Evolutionary conservation across 2,329 filamentous ascomycete genomes (phyloP).

Genomic region (Fusarium tricinctum): DNA sequence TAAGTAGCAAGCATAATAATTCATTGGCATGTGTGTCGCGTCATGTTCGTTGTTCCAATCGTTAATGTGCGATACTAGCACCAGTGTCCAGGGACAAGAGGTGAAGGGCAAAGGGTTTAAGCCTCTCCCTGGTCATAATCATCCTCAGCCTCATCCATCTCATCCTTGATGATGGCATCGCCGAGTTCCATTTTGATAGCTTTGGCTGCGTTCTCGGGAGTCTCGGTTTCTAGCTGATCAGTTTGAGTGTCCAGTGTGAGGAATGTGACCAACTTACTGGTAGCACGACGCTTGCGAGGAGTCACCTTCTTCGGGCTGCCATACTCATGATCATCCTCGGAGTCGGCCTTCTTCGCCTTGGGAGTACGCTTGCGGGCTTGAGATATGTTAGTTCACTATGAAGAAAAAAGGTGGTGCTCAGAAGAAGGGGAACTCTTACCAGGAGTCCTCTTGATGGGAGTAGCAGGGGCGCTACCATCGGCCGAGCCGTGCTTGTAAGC

Average conservation of each 20-base stretch:
- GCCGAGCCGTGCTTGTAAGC: slow-evolving; percentile 52
- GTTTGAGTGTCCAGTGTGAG: background rate
- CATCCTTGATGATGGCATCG: slow-evolving; percentile 36
- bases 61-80: slow-evolving; percentile 1
- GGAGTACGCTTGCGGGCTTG: slow-evolving; percentile 44
- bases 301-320: slow-evolving; percentile 29
- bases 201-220: slow-evolving; percentile 36
- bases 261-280: slow-evolving; percentile 22
- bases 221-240: slow-evolving; percentile 26
- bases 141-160: slow-evolving; percentile 1
- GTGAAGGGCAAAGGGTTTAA: background rate
- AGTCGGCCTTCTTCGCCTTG: slow-evolving; percentile 33
- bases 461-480: slow-evolving; percentile 8
- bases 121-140: background rate
- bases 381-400: slow-evolving; percentile 6
- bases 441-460: slow-evolving; percentile 43
- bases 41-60: background rate
- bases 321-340: slow-evolving; percentile 10
- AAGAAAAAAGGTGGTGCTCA: background rate
- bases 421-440: slow-evolving; percentile 29
- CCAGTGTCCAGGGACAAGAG: background rate
- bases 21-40: slow-evolving; percentile 6
- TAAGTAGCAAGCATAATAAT: slow-evolving; percentile 6
- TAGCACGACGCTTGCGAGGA: slow-evolving; percentile 38
- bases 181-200: slow-evolving; percentile 32